Percentiles rank a stretch among this genome's conserved stretches.
Conservation (phyloP, 345 rosid genomes). For the Zanthoxylum bungeanum region DNA sequence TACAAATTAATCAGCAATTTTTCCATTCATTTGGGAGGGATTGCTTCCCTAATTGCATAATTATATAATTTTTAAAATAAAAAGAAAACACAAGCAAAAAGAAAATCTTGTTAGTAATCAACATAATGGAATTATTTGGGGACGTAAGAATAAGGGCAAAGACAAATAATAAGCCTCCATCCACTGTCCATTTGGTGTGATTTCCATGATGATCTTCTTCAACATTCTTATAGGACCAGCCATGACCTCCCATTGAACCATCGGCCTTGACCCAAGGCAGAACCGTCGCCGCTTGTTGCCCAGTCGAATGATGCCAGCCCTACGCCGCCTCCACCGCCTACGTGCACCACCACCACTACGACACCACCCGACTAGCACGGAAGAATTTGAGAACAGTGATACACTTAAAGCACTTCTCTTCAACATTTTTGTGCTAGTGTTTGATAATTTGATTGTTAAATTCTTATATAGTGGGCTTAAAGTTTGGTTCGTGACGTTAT, state of each 20-base stretch:
- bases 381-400: slow-evolving; percentile 34
- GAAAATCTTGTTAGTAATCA: slow-evolving; percentile 26
- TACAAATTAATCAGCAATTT: too few species aligned
- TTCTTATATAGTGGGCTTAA: slow-evolving; percentile 10
- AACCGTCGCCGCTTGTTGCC: slow-evolving; percentile 72
- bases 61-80: too few species aligned
- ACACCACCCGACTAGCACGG: slow-evolving; percentile 40
- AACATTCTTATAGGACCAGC: slow-evolving; percentile 48
- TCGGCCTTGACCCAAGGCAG: slow-evolving; percentile 50
- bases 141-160: slow-evolving; percentile 58
- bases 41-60: background rate
- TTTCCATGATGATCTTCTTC: slow-evolving; percentile 57
- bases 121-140: slow-evolving; percentile 77
- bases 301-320: slow-evolving; percentile 48
- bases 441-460: too few species aligned
- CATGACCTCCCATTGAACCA: slow-evolving; percentile 67
- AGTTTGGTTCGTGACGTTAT: slow-evolving; percentile 12
- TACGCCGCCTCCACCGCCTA: slow-evolving; percentile 47
- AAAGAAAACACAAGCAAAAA: background rate
- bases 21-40: too few species aligned
- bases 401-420: slow-evolving; percentile 23
- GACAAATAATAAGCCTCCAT: slow-evolving; percentile 48
- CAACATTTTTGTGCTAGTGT: slow-evolving; percentile 20
- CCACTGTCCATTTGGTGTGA: slow-evolving; percentile 42
- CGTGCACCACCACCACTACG: slow-evolving; percentile 47